phyloP scores from a whole-genome alignment of 495 filamentous ascomycete genomes.

The Neurospora pannonica region DNA sequence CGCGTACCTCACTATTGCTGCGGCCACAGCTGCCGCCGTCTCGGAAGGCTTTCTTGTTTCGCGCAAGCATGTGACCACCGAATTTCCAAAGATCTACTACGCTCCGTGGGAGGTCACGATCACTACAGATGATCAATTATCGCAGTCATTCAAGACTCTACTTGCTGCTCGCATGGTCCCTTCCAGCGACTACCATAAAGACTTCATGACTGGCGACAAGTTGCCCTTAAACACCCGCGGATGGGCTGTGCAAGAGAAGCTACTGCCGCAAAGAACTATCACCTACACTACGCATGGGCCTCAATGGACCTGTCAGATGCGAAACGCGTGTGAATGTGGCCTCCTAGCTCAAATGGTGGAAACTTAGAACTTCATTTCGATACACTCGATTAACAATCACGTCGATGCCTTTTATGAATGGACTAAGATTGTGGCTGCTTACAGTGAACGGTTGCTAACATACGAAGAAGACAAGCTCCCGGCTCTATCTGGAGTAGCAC shows the following conservation, averaged over 20 bases:
- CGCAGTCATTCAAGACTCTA: not conserved
- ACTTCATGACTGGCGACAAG: rapidly evolving
- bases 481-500: not conserved
- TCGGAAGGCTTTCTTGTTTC: not conserved
- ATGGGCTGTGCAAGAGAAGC: not conserved
- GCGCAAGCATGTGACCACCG: not conserved
- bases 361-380: not conserved
- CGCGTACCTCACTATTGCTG: not conserved
- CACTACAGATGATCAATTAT: not conserved
- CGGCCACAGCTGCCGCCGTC: not conserved
- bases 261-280: not conserved
- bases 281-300: not conserved
- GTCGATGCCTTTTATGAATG: not conserved
- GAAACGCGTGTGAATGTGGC: not conserved
- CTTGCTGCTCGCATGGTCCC: not conserved
- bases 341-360: not conserved
- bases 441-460: not conserved
- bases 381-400: not conserved
- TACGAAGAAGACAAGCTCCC: not conserved
- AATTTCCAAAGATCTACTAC: not conserved
- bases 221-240: not conserved
- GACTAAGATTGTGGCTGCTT: not conserved
- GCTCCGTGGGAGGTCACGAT: not conserved
- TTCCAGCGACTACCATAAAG: not conserved
- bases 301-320: not conserved